Base-by-base conservation (phyloP, 1,284 basidiomycete genomes). In the Exobasidium rhododendri region DNA sequence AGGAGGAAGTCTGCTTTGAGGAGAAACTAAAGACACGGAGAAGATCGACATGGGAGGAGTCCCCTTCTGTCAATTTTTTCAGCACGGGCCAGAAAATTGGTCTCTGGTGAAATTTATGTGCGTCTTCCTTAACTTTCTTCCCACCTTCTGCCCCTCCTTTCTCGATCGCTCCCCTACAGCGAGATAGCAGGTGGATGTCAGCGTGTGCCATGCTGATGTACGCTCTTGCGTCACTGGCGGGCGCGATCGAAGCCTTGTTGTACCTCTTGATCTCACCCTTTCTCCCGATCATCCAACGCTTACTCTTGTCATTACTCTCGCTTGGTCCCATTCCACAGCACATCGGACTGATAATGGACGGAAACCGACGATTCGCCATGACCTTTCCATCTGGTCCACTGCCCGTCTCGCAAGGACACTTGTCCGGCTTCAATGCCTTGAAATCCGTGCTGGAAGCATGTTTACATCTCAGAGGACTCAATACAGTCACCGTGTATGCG, bases 261-360 rank as follows among this genome's bases (percentile, higher is more conserved):
- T 40, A 40, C 35, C 17, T 49, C 3, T n/a, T 57, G 11, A 17
- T 62, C 28, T 47, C 56, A 40, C 47, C 51, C 26, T 57, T 63
- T 13, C 22, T 45, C 13, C 32, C 59, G 2, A 7, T 59, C 14
- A 22, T 56, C 2, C 29, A 53, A 11, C 7, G 43, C 22, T 22
- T 65, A 30, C 28, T 66, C 29, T 51, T 59, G 44, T 28, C 45
- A 22, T 5, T 66, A 20, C 70, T 75, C 49, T 66, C 67, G 3
- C 59, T 73, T 17, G 94, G 94, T 0, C 94, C 96, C 0, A 84
- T 96, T 22, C 96, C 96, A 0, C 81, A 84, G 46, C 96, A 99
- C 83, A 86, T 98, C 46, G 94, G 90, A 1, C 94, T 99, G 78
- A 89, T 97, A 40, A 96, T 99, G 92, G 96, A 99, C 74, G 96